A percentile compares a stretch with the other conserved stretches of the same genome.
Evolutionary conservation across 2,329 filamentous ascomycete genomes (phyloP).

Genomic region (Aspergillus sp.): DNA sequence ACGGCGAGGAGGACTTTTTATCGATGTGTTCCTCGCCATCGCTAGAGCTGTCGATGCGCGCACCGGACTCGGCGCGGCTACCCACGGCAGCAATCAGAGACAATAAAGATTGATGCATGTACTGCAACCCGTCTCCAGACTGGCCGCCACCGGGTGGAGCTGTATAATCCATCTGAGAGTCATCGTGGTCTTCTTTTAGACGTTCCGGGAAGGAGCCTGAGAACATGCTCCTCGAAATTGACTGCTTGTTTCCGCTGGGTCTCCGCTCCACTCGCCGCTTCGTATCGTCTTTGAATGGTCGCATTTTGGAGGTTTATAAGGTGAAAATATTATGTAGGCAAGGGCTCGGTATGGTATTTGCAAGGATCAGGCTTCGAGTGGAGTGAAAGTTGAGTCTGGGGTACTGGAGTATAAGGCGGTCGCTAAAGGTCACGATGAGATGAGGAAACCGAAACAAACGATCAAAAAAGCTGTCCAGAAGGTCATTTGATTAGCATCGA

Average conservation of each 20-base stretch:
- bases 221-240: conserved; percentile 43
- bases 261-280: conserved; percentile 45
- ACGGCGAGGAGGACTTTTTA: conserved; percentile 19
- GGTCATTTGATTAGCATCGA: conserved; percentile 13
- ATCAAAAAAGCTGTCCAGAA: conserved; percentile 6
- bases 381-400: conserved; percentile 3
- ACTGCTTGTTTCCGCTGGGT: conserved; percentile 43
- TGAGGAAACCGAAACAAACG: conserved; percentile 1
- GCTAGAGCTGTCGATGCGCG: conserved; percentile 79
- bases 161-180: conserved; percentile 61
- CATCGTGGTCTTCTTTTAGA: conserved; percentile 60
- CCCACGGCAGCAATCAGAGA: conserved; percentile 88
- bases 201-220: conserved; percentile 58
- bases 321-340: conserved; percentile 1
- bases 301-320: conserved; percentile 24
- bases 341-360: background rate
- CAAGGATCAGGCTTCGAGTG: background rate
- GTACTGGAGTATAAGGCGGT: conserved; percentile 9
- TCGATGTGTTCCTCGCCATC: conserved; percentile 67
- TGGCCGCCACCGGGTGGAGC: conserved; percentile 47
- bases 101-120: conserved; percentile 94
- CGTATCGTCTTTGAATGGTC: conserved; percentile 39
- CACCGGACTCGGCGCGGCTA: conserved; percentile 76
- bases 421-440: conserved; percentile 14
- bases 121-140: conserved; percentile 50